A percentile compares a stretch with the other conserved stretches of the same genome.
Conservation (phyloP, 345 rosid genomes). For the Eucalyptus rudis region DNA sequence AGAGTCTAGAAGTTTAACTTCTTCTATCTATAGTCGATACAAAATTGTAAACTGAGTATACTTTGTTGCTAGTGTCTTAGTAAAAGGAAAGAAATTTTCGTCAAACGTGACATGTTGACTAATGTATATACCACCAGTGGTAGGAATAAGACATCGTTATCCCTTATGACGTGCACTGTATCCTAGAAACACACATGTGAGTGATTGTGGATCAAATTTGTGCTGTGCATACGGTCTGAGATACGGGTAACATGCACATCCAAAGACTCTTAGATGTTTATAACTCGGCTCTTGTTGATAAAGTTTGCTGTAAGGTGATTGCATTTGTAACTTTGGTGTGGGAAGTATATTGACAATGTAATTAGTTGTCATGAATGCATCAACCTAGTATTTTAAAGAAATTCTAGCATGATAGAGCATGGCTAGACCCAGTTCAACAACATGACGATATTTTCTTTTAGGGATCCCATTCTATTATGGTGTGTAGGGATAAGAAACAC, state of each 20-base stretch:
- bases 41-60: rapidly evolving
- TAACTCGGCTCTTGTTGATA: rapidly evolving
- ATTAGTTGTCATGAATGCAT: not conserved
- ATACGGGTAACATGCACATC: not conserved
- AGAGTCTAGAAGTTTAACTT: too few relatives aligned
- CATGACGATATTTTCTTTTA: not conserved
- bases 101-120: not conserved
- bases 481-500: not conserved
- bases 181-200: not conserved
- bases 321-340: rapidly evolving
- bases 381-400: not conserved
- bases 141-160: not conserved
- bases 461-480: not conserved
- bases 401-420: not conserved
- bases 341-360: not conserved
- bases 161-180: not conserved
- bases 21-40: not conserved
- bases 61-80: too few relatives aligned
- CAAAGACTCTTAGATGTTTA: not conserved
- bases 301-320: rapidly evolving
- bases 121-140: not conserved
- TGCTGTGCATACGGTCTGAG: rapidly evolving
- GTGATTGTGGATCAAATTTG: not conserved
- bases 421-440: not conserved
- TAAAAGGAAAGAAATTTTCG: not conserved